phyloP scores from a whole-genome alignment of 2,329 filamentous ascomycete species.

The Epichloe gansuensis region DNA sequence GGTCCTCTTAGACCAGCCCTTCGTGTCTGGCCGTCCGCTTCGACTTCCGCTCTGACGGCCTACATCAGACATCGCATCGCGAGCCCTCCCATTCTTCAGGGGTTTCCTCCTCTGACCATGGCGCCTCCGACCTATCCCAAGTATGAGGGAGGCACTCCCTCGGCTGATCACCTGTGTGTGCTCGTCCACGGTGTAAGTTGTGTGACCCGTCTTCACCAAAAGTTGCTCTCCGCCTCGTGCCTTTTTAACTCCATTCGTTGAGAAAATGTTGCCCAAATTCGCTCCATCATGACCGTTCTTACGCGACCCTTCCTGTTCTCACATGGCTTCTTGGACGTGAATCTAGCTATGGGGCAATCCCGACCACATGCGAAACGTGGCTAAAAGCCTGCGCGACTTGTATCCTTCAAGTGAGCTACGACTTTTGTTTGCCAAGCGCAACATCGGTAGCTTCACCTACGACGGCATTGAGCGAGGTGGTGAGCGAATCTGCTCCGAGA shows the following conservation, averaged over 20 bases:
- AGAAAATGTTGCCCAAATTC: neutral
- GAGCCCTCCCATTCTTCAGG: conserved; percentile 2
- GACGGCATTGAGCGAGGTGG: conserved; percentile 57
- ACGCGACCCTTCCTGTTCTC: neutral
- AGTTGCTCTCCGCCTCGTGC: neutral
- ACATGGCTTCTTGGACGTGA: neutral
- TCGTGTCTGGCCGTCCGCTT: conserved; percentile 1
- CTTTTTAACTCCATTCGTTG: neutral
- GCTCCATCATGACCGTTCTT: neutral
- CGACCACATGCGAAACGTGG: conserved; percentile 55
- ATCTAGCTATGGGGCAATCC: conserved; percentile 66
- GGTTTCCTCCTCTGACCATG: conserved; percentile 5
- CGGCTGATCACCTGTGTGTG: conserved; percentile 61
- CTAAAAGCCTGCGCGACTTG: conserved; percentile 48
- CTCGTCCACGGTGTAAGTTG: conserved; percentile 59
- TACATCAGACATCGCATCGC: conserved; percentile 6
- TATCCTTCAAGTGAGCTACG: conserved; percentile 52
- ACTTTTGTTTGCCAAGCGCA: conserved; percentile 59
- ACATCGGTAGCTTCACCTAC: conserved; percentile 59
- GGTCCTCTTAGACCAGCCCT: conserved; percentile 6
- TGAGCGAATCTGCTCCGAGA: conserved; percentile 54
- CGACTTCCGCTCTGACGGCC: conserved; percentile 9
- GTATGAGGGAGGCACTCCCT: conserved; percentile 35
- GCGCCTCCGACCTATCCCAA: conserved; percentile 7
- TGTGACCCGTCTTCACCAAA: neutral